Evolutionary conservation across 2,329 filamentous ascomycete species (phyloP).

Genomic region (Botryotinia narcissicola): DNA sequence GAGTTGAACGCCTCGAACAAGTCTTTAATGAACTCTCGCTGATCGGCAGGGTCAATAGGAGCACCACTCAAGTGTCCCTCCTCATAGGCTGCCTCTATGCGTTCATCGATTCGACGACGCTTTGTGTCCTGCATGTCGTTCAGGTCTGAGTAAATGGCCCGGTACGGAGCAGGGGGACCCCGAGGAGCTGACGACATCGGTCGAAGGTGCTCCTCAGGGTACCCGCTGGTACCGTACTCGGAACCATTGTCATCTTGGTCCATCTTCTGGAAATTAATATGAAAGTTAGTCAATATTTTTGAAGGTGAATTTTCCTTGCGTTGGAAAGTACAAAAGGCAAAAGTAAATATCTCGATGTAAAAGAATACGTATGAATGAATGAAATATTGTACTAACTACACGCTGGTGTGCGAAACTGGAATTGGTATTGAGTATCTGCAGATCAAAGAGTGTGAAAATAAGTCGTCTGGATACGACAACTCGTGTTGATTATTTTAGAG

Average conservation of each 20-base stretch:
- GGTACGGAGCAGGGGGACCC: background rate
- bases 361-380: background rate
- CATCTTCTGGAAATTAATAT: background rate
- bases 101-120: background rate
- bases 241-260: background rate
- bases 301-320: constrained; percentile 2
- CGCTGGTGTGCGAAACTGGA: background rate
- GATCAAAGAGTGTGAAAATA: background rate
- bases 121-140: background rate
- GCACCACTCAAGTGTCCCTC: background rate
- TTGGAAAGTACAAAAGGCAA: background rate
- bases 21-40: constrained; percentile 15
- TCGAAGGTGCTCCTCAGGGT: background rate
- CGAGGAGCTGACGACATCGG: background rate
- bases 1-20: constrained; percentile 28
- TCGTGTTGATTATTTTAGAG: background rate
- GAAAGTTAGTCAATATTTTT: background rate
- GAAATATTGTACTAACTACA: background rate
- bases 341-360: background rate
- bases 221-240: background rate
- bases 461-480: background rate
- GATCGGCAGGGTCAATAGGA: background rate
- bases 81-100: background rate
- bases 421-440: background rate
- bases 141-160: background rate